Evolutionary conservation across 169 alveolate genomes (phyloP).

Genomic region (Plasmodium falciparum): DNA sequence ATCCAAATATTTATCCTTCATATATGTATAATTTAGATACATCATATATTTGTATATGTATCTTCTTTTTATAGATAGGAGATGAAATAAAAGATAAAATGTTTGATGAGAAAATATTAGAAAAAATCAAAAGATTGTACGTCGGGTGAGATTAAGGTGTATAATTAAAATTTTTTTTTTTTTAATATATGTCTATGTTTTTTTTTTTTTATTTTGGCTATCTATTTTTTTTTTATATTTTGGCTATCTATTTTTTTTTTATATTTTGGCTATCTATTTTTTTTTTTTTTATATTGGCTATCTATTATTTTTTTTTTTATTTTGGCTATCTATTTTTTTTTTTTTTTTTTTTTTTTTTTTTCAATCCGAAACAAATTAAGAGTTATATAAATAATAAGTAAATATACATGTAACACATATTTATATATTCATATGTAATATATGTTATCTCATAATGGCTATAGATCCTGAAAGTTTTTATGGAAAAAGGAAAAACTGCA

Average conservation of each 20-base stretch:
- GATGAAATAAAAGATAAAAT: conserved; percentile 62
- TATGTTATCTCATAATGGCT: conserved; percentile 25
- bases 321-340: too few species aligned
- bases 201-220: too few species aligned
- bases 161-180: background rate
- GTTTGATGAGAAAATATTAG: conserved; percentile 68
- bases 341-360: too few species aligned
- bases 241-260: background rate
- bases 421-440: too few species aligned
- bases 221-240: too few species aligned
- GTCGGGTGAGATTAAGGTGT: background rate
- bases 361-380: too few species aligned
- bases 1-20: too few species aligned
- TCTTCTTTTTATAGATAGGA: conserved; percentile 36
- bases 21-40: background rate
- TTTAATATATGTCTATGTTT: background rate
- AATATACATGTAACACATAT: too few species aligned
- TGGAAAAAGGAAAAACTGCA: conserved; percentile 51
- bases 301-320: too few species aligned
- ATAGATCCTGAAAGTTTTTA: conserved; percentile 53
- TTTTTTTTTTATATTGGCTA: background rate
- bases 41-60: background rate
- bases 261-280: background rate
- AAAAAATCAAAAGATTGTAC: conserved; percentile 23
- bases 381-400: too few species aligned